These are phyloP conservation scores for Boletus subparvulus DNA, from an alignment of 768 basidiomycete species.

Conservation along the genomic window DNA sequence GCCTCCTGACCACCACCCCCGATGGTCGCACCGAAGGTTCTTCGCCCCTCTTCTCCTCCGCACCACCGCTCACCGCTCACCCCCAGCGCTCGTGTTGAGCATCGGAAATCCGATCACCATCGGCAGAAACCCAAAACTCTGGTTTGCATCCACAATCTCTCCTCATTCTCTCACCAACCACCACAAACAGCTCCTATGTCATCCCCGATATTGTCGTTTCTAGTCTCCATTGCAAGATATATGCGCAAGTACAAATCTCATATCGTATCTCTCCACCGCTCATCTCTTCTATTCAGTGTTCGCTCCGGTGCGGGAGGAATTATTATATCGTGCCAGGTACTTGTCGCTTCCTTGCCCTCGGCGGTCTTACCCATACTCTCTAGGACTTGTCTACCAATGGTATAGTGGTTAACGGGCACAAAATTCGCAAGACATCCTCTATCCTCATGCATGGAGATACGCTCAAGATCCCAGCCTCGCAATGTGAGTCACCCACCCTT, in stretches of 20 bases:
- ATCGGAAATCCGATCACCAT: slow-evolving; percentile 64
- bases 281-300: slow-evolving; percentile 44
- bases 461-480: slow-evolving; percentile 64
- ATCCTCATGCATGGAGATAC: slow-evolving; percentile 79
- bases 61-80: neutral
- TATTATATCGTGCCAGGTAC: slow-evolving; percentile 77
- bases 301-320: slow-evolving; percentile 68
- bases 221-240: slow-evolving; percentile 71
- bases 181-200: slow-evolving; percentile 51
- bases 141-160: slow-evolving; percentile 38
- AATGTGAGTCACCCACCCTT: slow-evolving; percentile 40
- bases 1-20: slow-evolving; percentile 57
- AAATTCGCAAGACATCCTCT: slow-evolving; percentile 62
- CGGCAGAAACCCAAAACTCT: slow-evolving; percentile 67
- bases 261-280: neutral
- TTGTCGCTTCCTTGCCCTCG: neutral
- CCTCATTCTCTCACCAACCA: neutral
- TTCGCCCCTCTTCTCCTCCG: neutral
- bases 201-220: slow-evolving; percentile 64
- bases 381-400: slow-evolving; percentile 82
- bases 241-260: slow-evolving; percentile 54
- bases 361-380: neutral
- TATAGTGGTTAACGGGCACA: slow-evolving; percentile 64
- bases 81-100: slow-evolving; percentile 52
- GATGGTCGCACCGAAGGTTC: slow-evolving; percentile 68